Evolutionary conservation across 2,329 filamentous ascomycete species (phyloP), one percentile per base, ranked within the genome.

Genomic region (Phyllosticta ampelicida): DNA sequence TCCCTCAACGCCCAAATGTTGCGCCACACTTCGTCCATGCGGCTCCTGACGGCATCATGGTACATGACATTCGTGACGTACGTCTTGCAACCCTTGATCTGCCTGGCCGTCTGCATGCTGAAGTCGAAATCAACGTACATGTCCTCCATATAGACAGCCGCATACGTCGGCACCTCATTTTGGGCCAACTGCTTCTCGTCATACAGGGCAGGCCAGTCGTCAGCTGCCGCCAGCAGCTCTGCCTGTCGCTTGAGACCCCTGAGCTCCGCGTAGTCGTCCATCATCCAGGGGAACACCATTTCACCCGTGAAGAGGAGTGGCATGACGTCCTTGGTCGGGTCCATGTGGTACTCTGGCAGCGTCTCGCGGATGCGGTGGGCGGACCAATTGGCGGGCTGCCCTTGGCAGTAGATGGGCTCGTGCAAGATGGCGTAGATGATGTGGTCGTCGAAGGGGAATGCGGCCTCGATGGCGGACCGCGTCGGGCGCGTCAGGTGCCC

Each of bases 101-200:
- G 81, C 48, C 75, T 75, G 9, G 89, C 89, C 16, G 90, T 95
- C 64, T 87, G 83, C 65, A 82, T 79, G 9, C 88, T 86, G 57
- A 90, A 75, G 6, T 83, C 82, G 64, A 82, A 87, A 67, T 95
- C 87, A 28, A 97, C 91, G 66, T 95, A 96, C 88, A 96, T 94
- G 68, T 96, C 90, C 62, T 96, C 86, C 4, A 89, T 71, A 65
- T 87, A 97, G 1, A 84, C 86, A 0, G 88, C 89, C 1, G 90
- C 87, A 67, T 94, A 96, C 0, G 95, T 84, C 0, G 92, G 91
- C 0, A 96, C 89, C 60, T 85, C 78, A 66, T 96, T 96, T 65
- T 79, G 81, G 18, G 78, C 80, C 53, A 96, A 77, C 70, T 88
- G 86, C 56, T 82, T 80, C 61, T 83, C 76, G 66, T 95, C 83